Base-by-base conservation (phyloP, 2,329 filamentous ascomycete genomes). In the Coniochaeta prunicola region DNA sequence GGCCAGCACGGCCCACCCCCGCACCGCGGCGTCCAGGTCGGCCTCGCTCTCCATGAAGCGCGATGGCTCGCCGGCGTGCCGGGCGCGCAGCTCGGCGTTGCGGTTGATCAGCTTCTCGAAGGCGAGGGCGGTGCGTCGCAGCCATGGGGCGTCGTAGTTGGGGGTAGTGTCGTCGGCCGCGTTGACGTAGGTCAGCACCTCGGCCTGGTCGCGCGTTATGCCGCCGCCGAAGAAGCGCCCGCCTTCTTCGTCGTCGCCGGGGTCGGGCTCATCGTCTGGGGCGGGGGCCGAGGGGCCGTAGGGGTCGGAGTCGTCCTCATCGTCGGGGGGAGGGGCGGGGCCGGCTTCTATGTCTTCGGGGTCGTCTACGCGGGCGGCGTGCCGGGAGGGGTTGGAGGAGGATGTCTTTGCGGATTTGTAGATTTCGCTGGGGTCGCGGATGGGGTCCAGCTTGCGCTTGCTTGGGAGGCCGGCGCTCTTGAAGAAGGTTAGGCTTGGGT, bases 211-310 rank as follows among this genome's bases (percentile, higher is more conserved):
- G 59, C 87, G 82, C 28, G 88, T 91, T 66, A 99, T 88, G 34
- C 94, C 94, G 58, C 92, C 90, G 48, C 93, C 94, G 67, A 97
- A 99, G 77, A 99, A 99, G 12, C 94, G 87, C n/a, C n/a, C n/a
- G 1, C 93, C 94, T 57, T 96, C 91, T 66, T 96, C 92, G 64
- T 93, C 90, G 59, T 67, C 71, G 3, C 69, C 69, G 12, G 70
- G 70, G 2, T 81, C 80, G 9, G 76, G 76, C 7, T 30, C 45
- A 12, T 80, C 78, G 2, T 81, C 77, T 54, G 76, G 76, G 12
- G 82, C 81, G 1, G 79, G 76, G 26, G 71, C 64, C 3, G 73
- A 67, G 31, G 77, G 77, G 17, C 77, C 77, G 60, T 76, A 76
- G 64, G 76, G 71, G 33, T 72, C 75, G n/a, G 66, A 63, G 38